Base-by-base conservation (phyloP, 2,329 filamentous ascomycete species). In the Aspergillus nomiae region DNA sequence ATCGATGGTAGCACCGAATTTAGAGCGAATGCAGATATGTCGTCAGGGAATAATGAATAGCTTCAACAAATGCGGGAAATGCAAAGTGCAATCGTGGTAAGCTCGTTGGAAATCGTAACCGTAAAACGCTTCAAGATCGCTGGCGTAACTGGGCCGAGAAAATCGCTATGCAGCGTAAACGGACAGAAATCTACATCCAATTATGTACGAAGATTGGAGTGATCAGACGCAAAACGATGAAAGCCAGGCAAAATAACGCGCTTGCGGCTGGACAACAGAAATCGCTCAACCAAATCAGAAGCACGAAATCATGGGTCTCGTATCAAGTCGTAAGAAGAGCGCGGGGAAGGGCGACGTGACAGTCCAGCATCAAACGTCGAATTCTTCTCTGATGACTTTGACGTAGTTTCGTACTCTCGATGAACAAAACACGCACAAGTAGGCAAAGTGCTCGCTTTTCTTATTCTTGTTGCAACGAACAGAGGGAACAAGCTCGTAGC, bases 291-390 rank as follows among this genome's bases (percentile, higher is more conserved):
- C 68, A 68, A 68, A 67, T 67, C 62, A 73, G 65, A 77, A 71
- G 68, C 65, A 70, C 68, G 65, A 58, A 66, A 68, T 72, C 78
- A 77, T 80, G 73, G 76, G 73, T 72, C 71, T 80, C 78, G 77
- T 81, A 74, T 76, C 77, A 76, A 69, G 73, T 80, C 78, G 76
- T 81, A 74, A 80, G 74, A 69, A 70, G 58, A 66, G 63, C 69
- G 65, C 56, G 64, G 66, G 62, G 51, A 69, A 70, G 67, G 64
- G 70, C 71, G 69, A 67, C 65, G 66, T 63, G 62, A 63, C 58
- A 63, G 58, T 63, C 61, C 61, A 64, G 66, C 65, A 70, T 70
- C 64, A 62, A 66, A 63, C 64, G 66, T 67, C 59, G 58, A 63
- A 38, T 38, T 43, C n/a, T 30, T 51, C 57, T 59, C 53, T 38